A percentile compares a stretch with the other conserved stretches of the same genome.
Conservation (phyloP, 257 asterid genomes). For the Linaria vulgaris region DNA sequence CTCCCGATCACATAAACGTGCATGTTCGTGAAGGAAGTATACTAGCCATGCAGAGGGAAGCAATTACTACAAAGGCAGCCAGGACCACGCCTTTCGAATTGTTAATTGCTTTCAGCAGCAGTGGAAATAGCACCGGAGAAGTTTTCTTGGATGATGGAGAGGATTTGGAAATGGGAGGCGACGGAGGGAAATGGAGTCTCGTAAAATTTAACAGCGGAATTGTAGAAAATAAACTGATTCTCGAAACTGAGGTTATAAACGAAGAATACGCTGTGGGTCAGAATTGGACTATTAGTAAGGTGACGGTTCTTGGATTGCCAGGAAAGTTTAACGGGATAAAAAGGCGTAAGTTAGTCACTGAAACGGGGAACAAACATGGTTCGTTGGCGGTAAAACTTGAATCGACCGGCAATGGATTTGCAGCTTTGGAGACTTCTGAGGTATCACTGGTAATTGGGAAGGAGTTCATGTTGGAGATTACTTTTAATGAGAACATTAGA, state of each 20-base stretch:
- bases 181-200: conserved; percentile 48
- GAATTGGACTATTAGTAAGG: conserved; percentile 38
- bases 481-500: not conserved
- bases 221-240: conserved; percentile 25
- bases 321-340: conserved; percentile 17
- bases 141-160: conserved; percentile 66
- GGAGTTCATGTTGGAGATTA: conserved; percentile 34
- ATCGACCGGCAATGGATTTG: conserved; percentile 28
- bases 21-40: conserved; percentile 52
- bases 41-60: conserved; percentile 58
- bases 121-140: conserved; percentile 36
- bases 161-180: conserved; percentile 43
- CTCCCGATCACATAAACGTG: conserved; percentile 50
- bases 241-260: conserved; percentile 38
- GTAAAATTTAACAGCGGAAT: conserved; percentile 32
- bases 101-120: conserved; percentile 36
- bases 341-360: conserved; percentile 26
- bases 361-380: conserved; percentile 7
- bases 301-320: conserved; percentile 37
- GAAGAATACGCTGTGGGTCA: conserved; percentile 40
- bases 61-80: conserved; percentile 50
- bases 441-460: conserved; percentile 34
- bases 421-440: conserved; percentile 31
- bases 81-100: conserved; percentile 45
- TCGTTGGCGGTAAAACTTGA: conserved; percentile 6